Conservation (phyloP, 352 stramenopile genomes). For the Globisporangium orthogonon region DNA sequence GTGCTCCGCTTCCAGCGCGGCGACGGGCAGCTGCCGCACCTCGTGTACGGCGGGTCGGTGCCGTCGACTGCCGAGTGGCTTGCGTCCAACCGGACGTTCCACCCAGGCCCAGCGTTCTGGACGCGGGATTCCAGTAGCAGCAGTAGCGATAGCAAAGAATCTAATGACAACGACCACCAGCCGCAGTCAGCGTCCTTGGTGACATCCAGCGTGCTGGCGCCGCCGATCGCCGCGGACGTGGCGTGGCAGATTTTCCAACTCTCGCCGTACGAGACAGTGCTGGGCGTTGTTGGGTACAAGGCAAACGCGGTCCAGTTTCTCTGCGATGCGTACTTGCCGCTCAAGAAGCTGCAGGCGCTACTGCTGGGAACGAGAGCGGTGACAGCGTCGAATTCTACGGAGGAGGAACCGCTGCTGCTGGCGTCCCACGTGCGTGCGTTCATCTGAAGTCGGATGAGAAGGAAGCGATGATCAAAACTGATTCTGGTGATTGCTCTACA, state of each 20-base stretch:
- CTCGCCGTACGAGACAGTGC: slow-evolving; percentile 64
- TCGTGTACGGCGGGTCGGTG: slow-evolving; percentile 79
- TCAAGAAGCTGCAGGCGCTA: slow-evolving; percentile 51
- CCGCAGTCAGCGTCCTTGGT: slow-evolving; percentile 1
- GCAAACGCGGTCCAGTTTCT: slow-evolving; percentile 61
- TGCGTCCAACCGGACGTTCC: slow-evolving; percentile 59
- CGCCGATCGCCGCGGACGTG: slow-evolving; percentile 67
- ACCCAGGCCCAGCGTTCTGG: slow-evolving; percentile 78
- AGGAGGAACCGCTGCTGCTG: slow-evolving; percentile 20
- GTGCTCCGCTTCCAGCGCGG: slow-evolving; percentile 54
- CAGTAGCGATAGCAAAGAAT: not conserved
- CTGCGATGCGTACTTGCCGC: slow-evolving; percentile 53
- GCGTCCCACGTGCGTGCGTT: slow-evolving; percentile 28
- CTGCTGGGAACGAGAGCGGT: slow-evolving; percentile 27
- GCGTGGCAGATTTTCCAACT: slow-evolving; percentile 81
- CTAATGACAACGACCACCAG: not conserved
- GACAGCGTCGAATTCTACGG: not conserved
- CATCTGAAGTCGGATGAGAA: not conserved
- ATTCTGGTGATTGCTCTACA: slow-evolving; percentile 10
- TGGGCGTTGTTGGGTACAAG: slow-evolving; percentile 55
- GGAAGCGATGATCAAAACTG: not conserved
- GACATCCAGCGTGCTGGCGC: slow-evolving; percentile 54
- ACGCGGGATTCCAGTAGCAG: not conserved
- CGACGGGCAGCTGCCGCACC: slow-evolving; percentile 52
- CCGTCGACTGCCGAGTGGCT: slow-evolving; percentile 41